These are phyloP conservation scores for Microdochium bolleyi DNA, from an alignment of 2,329 filamentous ascomycete species.

Conservation along the genomic window DNA sequence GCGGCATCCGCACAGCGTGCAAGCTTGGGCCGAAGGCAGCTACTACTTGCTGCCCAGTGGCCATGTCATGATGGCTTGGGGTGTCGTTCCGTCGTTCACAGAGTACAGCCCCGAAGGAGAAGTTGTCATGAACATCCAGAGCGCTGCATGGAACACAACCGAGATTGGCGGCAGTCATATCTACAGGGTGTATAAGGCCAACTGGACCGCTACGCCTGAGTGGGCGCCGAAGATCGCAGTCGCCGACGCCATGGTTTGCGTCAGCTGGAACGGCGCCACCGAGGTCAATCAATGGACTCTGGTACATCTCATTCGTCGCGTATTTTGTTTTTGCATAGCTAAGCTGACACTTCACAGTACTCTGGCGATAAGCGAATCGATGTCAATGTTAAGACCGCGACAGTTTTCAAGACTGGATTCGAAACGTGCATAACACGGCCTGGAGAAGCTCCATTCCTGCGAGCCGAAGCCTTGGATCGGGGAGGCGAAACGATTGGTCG, in stretches of 20 bases:
- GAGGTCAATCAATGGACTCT: constrained; percentile 18
- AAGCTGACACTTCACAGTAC: neutral
- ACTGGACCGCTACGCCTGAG: constrained; percentile 33
- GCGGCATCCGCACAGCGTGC: constrained; percentile 1
- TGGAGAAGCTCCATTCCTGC: neutral
- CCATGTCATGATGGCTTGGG: constrained; percentile 1
- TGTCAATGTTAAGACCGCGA: neutral
- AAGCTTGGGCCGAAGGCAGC: neutral
- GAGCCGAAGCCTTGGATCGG: neutral
- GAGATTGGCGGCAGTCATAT: neutral
- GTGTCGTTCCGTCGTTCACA: constrained; percentile 1
- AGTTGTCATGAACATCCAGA: constrained; percentile 2
- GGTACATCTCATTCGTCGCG: neutral
- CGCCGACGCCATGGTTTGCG: constrained; percentile 18
- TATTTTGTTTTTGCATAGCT: neutral
- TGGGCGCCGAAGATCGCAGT: constrained; percentile 10
- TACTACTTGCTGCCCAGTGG: neutral
- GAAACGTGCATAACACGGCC: neutral
- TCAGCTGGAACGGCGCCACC: constrained; percentile 38
- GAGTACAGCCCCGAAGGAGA: neutral
- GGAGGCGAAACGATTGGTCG: neutral
- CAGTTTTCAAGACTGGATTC: neutral
- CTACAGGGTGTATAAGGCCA: constrained; percentile 45
- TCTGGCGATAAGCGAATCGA: neutral
- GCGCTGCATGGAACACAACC: neutral